phyloP scores from a whole-genome alignment of 2,329 filamentous ascomycete genomes.

The Cladosporium sp. region DNA sequence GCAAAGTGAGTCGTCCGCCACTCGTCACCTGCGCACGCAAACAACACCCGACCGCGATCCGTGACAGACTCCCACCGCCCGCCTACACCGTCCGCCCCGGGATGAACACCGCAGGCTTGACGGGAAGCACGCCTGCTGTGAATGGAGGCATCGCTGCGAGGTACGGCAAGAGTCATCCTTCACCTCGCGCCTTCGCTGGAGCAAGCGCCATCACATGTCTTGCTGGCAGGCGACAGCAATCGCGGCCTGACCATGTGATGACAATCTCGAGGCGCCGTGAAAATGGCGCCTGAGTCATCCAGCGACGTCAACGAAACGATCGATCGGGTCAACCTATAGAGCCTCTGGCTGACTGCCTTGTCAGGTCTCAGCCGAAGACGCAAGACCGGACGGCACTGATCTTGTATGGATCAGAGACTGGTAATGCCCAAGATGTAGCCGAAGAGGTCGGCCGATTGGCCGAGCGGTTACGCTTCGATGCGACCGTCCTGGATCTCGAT shows the following conservation, averaged over 20 bases:
- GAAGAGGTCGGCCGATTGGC: slow-evolving; percentile 70
- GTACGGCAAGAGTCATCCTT: slow-evolving; percentile 10
- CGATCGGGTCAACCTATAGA: background rate
- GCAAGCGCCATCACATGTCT: too few species aligned
- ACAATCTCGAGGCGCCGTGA: too few species aligned
- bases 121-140: background rate
- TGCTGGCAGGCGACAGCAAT: too few species aligned
- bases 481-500: slow-evolving; percentile 71
- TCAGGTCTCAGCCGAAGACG: slow-evolving; percentile 4
- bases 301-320: background rate
- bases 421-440: slow-evolving; percentile 86
- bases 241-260: too few species aligned
- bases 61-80: too few species aligned
- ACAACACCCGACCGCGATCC: too few species aligned
- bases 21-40: background rate
- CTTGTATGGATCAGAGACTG: slow-evolving; percentile 91
- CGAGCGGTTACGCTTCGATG: slow-evolving; percentile 72
- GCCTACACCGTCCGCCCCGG: background rate
- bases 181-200: background rate
- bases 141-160: slow-evolving; percentile 1
- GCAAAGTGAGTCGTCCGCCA: background rate
- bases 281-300: background rate
- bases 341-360: background rate
- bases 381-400: slow-evolving; percentile 54
- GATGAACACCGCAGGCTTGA: background rate